Conservation (phyloP, 2,329 filamentous ascomycete genomes). For the Penicillium sp. region DNA sequence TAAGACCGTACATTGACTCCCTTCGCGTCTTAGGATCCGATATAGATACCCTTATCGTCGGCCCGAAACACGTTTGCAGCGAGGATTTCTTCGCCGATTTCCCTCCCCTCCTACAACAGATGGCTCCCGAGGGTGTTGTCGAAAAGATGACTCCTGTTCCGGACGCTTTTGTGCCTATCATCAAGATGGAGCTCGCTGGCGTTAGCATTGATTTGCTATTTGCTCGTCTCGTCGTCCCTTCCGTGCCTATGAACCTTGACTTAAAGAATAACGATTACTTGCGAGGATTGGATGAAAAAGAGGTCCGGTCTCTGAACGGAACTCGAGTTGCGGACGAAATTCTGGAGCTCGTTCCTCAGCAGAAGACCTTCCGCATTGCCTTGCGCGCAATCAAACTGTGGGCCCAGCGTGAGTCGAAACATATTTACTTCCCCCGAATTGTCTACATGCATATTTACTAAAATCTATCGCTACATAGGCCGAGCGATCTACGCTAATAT, state of each 20-base stretch:
- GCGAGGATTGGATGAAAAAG: conserved; percentile 80
- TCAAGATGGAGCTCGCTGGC: conserved; percentile 88
- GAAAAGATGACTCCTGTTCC: conserved; percentile 82
- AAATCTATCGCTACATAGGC: conserved; percentile 38
- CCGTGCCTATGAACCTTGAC: conserved; percentile 71
- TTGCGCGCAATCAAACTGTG: conserved; percentile 93
- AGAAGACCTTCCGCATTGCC: conserved; percentile 85
- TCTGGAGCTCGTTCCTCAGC: conserved; percentile 81
- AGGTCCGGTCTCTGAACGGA: conserved; percentile 88
- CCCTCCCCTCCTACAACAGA: conserved; percentile 73
- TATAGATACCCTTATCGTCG: conserved; percentile 94
- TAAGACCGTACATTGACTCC: not conserved
- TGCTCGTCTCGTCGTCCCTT: conserved; percentile 70
- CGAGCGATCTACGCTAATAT: conserved; percentile 95
- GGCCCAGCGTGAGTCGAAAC: conserved; percentile 67
- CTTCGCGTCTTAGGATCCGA: conserved; percentile 68
- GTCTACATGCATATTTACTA: not conserved
- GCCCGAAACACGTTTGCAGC: conserved; percentile 82
- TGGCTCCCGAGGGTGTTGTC: conserved; percentile 77
- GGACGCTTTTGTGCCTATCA: conserved; percentile 93
- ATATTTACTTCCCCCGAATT: not conserved
- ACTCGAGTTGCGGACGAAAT: conserved; percentile 95
- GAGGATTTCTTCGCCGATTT: conserved; percentile 93
- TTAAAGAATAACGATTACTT: conserved; percentile 83
- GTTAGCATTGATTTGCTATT: conserved; percentile 97